These are phyloP conservation scores for Sparassis latifolia DNA, from an alignment of 1,284 basidiomycete species.

Conservation along the genomic window DNA sequence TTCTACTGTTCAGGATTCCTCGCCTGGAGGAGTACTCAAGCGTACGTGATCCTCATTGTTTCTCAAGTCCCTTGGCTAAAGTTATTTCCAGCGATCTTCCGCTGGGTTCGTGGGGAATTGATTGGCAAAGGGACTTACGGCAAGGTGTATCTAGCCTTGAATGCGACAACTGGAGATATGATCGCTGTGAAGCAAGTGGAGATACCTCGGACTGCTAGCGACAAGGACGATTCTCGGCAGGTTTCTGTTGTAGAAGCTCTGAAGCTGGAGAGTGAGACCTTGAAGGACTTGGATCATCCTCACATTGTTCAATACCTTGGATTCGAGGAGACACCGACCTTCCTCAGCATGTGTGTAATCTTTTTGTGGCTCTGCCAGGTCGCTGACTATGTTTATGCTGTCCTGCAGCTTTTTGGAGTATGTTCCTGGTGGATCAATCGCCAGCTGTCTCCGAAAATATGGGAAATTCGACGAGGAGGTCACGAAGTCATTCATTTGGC, in stretches of 20 bases:
- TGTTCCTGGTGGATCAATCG: slow-evolving; percentile 95
- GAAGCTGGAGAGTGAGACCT: slow-evolving; percentile 89
- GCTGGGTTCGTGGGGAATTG: slow-evolving; percentile 97
- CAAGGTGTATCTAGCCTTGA: slow-evolving; percentile 92
- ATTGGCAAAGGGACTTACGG: slow-evolving; percentile 98
- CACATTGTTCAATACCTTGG: slow-evolving; percentile 98
- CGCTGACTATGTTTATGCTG: not conserved
- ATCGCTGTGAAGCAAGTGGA: slow-evolving; percentile 99
- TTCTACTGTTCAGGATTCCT: slow-evolving; percentile 45
- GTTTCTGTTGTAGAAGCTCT: slow-evolving; percentile 85
- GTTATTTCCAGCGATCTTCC: slow-evolving; percentile 71
- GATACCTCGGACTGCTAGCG: slow-evolving; percentile 83
- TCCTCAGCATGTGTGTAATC: slow-evolving; percentile 82
- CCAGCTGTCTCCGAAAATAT: slow-evolving; percentile 86
- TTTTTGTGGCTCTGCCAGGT: slow-evolving; percentile 7
- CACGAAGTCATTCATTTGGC: slow-evolving; percentile 87
- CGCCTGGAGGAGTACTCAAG: slow-evolving; percentile 45
- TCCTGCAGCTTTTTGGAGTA: slow-evolving; percentile 86
- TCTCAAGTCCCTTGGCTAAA: slow-evolving; percentile 3
- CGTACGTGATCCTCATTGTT: slow-evolving; percentile 37
- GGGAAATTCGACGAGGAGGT: slow-evolving; percentile 92
- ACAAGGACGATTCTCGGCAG: slow-evolving; percentile 85
- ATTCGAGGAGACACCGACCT: slow-evolving; percentile 89
- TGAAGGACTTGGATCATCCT: slow-evolving; percentile 95
- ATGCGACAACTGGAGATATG: slow-evolving; percentile 98